phyloP scores from a whole-genome alignment of 768 basidiomycete genomes.

The Butyriboletus loyo region DNA sequence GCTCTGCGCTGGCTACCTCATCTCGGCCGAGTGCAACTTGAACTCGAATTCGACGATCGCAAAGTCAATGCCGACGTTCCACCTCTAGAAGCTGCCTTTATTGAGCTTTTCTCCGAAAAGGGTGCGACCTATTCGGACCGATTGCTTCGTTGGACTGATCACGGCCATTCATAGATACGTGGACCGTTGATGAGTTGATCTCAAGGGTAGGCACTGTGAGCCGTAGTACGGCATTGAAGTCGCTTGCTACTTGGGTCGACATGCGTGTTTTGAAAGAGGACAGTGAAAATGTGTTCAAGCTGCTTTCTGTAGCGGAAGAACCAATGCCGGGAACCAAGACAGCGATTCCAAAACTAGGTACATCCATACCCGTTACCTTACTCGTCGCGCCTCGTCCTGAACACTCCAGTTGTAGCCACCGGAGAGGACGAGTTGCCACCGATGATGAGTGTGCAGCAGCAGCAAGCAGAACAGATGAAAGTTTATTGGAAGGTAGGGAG shows the following conservation, averaged over 20 bases:
- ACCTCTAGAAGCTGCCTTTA: conserved; percentile 87
- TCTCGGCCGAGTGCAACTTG: conserved; percentile 78
- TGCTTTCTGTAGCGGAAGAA: conserved; percentile 64
- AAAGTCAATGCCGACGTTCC: conserved; percentile 71
- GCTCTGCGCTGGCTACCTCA: conserved; percentile 85
- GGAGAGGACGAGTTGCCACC: conserved; percentile 48
- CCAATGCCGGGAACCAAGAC: conserved; percentile 26
- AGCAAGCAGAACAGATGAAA: conserved; percentile 81
- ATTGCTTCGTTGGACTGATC: background rate
- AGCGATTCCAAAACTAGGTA: conserved; percentile 26
- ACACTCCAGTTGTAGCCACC: conserved; percentile 17
- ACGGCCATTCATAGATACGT: conserved; percentile 45
- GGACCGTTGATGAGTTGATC: conserved; percentile 70
- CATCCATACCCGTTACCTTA: background rate
- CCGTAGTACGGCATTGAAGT: conserved; percentile 62
- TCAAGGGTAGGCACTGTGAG: conserved; percentile 63
- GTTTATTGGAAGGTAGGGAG: conserved; percentile 78
- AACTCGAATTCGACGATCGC: conserved; percentile 81
- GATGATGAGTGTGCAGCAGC: conserved; percentile 59
- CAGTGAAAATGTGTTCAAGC: conserved; percentile 51
- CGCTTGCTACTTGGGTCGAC: conserved; percentile 80
- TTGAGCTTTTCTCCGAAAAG: conserved; percentile 79
- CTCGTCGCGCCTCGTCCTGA: background rate
- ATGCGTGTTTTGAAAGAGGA: conserved; percentile 77
- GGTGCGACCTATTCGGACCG: conserved; percentile 35